Evolutionary conservation across 148 eudicot species (phyloP).

Genomic region (Drosera capensis): DNA sequence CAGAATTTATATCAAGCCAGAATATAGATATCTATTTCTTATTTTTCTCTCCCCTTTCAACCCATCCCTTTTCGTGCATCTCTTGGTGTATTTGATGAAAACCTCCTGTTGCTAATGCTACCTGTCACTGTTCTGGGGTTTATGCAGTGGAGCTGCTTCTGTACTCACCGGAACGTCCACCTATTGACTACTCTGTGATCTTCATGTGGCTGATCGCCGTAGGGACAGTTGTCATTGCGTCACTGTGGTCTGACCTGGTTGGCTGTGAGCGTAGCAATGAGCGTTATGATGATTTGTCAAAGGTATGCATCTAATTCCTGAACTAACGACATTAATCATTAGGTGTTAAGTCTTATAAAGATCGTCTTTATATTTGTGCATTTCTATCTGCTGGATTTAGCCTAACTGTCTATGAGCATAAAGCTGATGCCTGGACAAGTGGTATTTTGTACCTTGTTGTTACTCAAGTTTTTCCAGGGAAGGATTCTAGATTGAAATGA

Average conservation of each 20-base stretch:
- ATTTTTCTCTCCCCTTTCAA: background rate
- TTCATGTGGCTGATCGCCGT: conserved; percentile 71
- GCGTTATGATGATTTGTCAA: conserved; percentile 45
- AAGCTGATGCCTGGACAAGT: no score
- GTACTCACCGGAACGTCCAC: conserved; percentile 50
- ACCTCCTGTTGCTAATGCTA: no score
- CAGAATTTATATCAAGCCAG: no score
- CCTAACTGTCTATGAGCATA: no score
- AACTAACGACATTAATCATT: background rate
- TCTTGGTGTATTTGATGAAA: no score
- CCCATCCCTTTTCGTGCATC: no score
- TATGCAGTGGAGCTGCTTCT: conserved; percentile 56
- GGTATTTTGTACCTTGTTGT: no score
- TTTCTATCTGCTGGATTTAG: background rate
- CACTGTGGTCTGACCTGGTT: conserved; percentile 60
- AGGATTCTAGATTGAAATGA: no score
- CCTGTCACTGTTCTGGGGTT: background rate
- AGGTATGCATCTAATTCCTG: conserved; percentile 29
- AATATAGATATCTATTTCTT: background rate
- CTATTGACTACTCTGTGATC: conserved; percentile 41
- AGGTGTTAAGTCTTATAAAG: no score
- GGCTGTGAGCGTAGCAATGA: conserved; percentile 40
- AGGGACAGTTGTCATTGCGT: conserved; percentile 50
- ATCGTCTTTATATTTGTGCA: background rate
- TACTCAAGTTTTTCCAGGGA: no score